Percentiles rank a stretch among this genome's conserved stretches.
These are phyloP conservation scores for Rhodofomes roseus DNA, from an alignment of 1,284 basidiomycete genomes.

Conservation along the genomic window DNA sequence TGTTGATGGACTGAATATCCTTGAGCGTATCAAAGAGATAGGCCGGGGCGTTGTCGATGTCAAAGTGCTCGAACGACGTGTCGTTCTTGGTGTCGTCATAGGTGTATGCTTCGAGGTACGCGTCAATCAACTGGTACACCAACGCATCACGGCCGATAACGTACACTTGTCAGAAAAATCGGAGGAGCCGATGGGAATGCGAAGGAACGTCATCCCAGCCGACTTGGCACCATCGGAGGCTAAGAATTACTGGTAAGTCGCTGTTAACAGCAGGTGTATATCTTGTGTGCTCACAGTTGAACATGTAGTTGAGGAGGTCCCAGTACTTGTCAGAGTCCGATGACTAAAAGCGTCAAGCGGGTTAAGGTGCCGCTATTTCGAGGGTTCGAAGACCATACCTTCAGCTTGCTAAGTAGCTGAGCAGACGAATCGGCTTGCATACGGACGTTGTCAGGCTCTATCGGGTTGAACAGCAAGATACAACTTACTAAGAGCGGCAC, in stretches of 20 bases:
- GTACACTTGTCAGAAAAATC: constrained; percentile 37
- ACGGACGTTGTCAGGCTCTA: not conserved
- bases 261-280: not conserved
- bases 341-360: constrained; percentile 23
- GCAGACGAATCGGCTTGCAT: constrained; percentile 47
- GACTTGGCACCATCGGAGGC: constrained; percentile 41
- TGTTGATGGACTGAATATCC: constrained; percentile 44
- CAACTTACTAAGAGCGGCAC: constrained; percentile 41
- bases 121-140: not conserved
- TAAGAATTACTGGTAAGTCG: constrained; percentile 13
- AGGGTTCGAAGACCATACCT: constrained; percentile 28
- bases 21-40: constrained; percentile 41
- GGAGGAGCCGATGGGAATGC: constrained; percentile 48
- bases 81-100: constrained; percentile 43
- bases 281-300: constrained; percentile 33
- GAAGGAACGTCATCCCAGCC: constrained; percentile 46
- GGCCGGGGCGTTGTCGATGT: constrained; percentile 38
- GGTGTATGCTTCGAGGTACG: constrained; percentile 33
- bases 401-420: constrained; percentile 38
- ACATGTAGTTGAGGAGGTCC: constrained; percentile 41
- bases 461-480: not conserved
- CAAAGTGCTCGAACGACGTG: constrained; percentile 37
- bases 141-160: not conserved
- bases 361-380: not conserved
- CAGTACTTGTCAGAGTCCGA: constrained; percentile 40